phyloP scores from a whole-genome alignment of 495 filamentous ascomycete genomes.

The Hypoxylon cercidicola region DNA sequence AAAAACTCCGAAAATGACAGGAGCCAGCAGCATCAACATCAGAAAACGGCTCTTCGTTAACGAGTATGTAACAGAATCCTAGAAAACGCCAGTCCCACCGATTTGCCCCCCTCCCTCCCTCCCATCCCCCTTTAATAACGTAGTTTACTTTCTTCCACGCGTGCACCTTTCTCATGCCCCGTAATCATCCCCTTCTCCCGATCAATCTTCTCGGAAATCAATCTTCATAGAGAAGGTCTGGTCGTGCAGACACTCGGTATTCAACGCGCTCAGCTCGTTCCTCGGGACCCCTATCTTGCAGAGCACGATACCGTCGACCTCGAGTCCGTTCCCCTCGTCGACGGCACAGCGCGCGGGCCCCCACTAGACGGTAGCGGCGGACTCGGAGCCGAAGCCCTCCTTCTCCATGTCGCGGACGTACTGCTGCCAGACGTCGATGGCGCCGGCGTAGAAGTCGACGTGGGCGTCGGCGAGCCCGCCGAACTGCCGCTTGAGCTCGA shows the following conservation, averaged over 20 bases:
- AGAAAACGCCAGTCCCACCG: neutral
- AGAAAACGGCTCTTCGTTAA: neutral
- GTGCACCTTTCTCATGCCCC: too few species aligned
- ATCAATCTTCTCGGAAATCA: too few species aligned
- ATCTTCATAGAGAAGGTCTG: too few species aligned
- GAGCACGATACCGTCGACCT: too few species aligned
- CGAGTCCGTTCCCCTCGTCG: neutral
- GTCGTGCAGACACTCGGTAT: too few species aligned
- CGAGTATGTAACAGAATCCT: neutral
- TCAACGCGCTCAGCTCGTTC: too few species aligned
- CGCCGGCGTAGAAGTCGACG: constrained; percentile 83
- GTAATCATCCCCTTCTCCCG: too few species aligned
- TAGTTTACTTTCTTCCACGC: too few species aligned
- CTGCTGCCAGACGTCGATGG: constrained; percentile 86
- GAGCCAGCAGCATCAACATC: neutral
- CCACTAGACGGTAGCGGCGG: constrained; percentile 7
- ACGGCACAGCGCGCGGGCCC: neutral
- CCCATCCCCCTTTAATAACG: neutral
- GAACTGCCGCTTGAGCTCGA: constrained; percentile 89
- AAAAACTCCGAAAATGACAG: neutral
- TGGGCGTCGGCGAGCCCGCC: constrained; percentile 85
- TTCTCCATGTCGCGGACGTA: constrained; percentile 90
- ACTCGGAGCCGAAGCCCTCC: constrained; percentile 54
- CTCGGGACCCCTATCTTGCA: too few species aligned
- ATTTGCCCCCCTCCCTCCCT: neutral